Evolutionary conservation across 202 grass and related monocot species (phyloP).

Genomic region (Cymbopogon flexuosus): DNA sequence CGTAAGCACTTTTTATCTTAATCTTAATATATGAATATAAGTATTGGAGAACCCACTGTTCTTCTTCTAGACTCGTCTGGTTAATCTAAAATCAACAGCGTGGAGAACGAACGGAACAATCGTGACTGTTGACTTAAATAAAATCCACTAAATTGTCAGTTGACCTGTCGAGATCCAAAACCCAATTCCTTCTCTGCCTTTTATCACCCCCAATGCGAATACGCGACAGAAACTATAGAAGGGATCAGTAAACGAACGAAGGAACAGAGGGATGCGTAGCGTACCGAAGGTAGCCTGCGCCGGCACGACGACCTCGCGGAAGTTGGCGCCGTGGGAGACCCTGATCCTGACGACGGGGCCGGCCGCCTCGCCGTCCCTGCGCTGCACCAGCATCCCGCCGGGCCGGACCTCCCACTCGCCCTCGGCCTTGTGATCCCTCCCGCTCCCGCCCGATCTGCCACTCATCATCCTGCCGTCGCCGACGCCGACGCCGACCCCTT

Average conservation of each 20-base stretch:
- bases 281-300: conserved; percentile 81
- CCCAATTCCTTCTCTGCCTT: neutral
- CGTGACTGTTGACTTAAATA: neutral
- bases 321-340: conserved; percentile 58
- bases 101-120: neutral
- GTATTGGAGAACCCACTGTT: neutral
- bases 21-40: neutral
- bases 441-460: conserved; percentile 49
- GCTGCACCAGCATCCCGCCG: conserved; percentile 86
- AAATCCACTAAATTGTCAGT: conserved; percentile 3
- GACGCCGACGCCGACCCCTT: conserved; percentile 18
- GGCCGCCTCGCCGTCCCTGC: conserved; percentile 48
- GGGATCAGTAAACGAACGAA: neutral
- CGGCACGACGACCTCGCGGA: conserved; percentile 59
- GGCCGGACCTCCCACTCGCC: conserved; percentile 76
- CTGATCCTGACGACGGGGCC: conserved; percentile 57
- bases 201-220: neutral
- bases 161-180: conserved; percentile 41
- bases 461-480: conserved; percentile 26
- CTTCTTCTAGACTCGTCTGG: conserved; percentile 2
- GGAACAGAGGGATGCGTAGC: neutral
- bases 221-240: neutral
- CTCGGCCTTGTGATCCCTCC: conserved; percentile 27
- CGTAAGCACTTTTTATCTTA: neutral
- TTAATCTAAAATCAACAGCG: neutral